These are phyloP conservation scores for Coniophora puteana DNA, from an alignment of 1,284 basidiomycete species.

Conservation along the genomic window DNA sequence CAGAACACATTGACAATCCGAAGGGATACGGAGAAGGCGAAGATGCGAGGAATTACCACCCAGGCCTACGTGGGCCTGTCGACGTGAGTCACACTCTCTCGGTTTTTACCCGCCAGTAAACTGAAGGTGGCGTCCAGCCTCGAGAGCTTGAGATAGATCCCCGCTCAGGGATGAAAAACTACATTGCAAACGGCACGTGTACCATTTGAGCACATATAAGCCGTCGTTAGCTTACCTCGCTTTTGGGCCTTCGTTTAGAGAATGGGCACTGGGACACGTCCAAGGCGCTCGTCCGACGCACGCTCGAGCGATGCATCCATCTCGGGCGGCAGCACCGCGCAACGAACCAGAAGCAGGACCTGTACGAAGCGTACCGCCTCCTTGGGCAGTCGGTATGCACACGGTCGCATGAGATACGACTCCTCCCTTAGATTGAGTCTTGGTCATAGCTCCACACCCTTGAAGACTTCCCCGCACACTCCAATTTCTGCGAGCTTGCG, in stretches of 20 bases:
- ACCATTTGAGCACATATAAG: background rate
- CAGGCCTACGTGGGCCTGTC: conserved; percentile 67
- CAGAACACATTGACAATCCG: conserved; percentile 88
- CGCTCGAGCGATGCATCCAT: conserved; percentile 71
- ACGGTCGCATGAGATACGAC: background rate
- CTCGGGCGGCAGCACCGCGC: conserved; percentile 58
- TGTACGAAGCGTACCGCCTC: conserved; percentile 82
- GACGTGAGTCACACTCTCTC: conserved; percentile 36
- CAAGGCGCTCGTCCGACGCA: conserved; percentile 76
- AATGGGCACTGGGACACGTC: conserved; percentile 85
- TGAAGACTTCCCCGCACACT: conserved; percentile 88
- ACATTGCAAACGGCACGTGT: conserved; percentile 77
- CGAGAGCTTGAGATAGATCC: conserved; percentile 86
- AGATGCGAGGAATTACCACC: conserved; percentile 77
- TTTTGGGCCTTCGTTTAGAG: too few species aligned
- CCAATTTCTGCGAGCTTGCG: conserved; percentile 83
- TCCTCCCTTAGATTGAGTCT: background rate
- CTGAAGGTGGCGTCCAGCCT: conserved; percentile 38
- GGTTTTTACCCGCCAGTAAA: conserved; percentile 1
- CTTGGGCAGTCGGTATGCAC: conserved; percentile 60
- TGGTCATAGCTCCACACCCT: conserved; percentile 69
- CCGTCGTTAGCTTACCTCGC: background rate
- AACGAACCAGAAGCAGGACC: conserved; percentile 60
- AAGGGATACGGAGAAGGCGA: conserved; percentile 86
- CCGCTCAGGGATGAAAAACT: conserved; percentile 92